Percentiles rank a stretch among this genome's conserved stretches.
Conservation (phyloP, 257 asterid species). For the Solanum etuberosum region DNA sequence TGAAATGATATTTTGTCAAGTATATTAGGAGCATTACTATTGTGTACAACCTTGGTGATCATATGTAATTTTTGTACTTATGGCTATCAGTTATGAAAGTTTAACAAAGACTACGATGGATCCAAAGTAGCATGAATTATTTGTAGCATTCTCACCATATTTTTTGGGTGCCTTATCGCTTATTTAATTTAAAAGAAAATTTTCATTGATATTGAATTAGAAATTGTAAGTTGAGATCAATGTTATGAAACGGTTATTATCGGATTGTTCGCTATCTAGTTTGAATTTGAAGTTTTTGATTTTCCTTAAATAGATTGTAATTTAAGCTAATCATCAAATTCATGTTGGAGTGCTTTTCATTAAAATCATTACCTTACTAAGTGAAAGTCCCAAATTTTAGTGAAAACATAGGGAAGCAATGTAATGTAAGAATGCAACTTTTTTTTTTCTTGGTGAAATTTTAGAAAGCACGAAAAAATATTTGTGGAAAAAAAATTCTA, state of each 20-base stretch:
- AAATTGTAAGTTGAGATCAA: too few species aligned
- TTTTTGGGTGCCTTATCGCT: neutral
- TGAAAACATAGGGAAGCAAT: neutral
- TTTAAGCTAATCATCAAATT: neutral
- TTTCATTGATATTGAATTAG: neutral
- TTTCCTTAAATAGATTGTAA: neutral
- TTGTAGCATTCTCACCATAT: neutral
- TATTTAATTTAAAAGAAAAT: too few species aligned
- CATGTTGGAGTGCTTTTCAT: neutral
- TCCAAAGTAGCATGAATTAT: too few species aligned
- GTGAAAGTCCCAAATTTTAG: neutral
- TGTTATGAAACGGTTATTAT: neutral
- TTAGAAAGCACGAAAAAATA: too few species aligned
- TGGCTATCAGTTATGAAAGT: too few species aligned
- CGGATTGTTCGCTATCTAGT: neutral
- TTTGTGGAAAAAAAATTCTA: too few species aligned
- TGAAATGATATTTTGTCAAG: neutral
- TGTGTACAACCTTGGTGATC: neutral
- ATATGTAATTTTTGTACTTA: neutral
- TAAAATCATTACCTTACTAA: neutral
- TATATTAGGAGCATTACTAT: neutral
- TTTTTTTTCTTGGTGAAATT: neutral
- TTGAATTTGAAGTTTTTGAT: neutral
- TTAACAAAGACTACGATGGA: neutral
- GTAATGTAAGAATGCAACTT: too few species aligned